Percentiles rank a stretch among this genome's conserved stretches.
Evolutionary conservation across 1,139 yeast genomes (phyloP).

Genomic region (Pichia sp.): DNA sequence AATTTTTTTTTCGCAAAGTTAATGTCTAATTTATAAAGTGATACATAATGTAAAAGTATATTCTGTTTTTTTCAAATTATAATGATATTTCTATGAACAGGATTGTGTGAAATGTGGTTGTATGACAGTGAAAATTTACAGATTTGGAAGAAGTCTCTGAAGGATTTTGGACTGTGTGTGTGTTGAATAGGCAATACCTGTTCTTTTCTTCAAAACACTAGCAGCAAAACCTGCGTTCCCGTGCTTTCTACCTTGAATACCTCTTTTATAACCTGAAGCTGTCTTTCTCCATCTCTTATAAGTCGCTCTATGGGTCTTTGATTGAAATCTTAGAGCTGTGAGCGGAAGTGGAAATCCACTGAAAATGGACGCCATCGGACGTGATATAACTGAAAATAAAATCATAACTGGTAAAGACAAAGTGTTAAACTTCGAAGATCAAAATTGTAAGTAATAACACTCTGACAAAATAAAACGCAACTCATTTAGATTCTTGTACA

Average conservation of each 20-base stretch:
- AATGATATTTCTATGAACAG: not conserved
- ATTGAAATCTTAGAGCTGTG: constrained; percentile 32
- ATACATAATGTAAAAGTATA: not conserved
- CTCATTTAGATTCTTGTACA: too few relatives aligned
- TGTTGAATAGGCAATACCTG: constrained; percentile 55
- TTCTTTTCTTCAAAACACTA: constrained; percentile 53
- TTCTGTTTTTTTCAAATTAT: not conserved
- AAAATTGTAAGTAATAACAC: too few relatives aligned
- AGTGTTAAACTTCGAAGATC: too few relatives aligned
- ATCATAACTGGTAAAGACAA: too few relatives aligned
- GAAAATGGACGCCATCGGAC: constrained; percentile 4
- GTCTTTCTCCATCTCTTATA: constrained; percentile 79
- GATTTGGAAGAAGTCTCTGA: constrained; percentile 35
- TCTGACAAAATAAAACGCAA: too few relatives aligned
- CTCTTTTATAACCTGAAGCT: constrained; percentile 44
- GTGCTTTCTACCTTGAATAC: constrained; percentile 83
- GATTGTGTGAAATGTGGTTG: not conserved
- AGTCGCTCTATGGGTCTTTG: constrained; percentile 68
- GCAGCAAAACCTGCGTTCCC: constrained; percentile 87
- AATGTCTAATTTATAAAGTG: not conserved
- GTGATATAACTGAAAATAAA: constrained; percentile 3
- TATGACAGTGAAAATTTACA: constrained; percentile 16
- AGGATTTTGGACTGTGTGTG: constrained; percentile 52
- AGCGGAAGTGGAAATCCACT: constrained; percentile 1
- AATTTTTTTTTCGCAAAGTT: too few relatives aligned